Evolutionary conservation across 495 filamentous ascomycete genomes (phyloP).

Genomic region (Penicillium bovifimosum): DNA sequence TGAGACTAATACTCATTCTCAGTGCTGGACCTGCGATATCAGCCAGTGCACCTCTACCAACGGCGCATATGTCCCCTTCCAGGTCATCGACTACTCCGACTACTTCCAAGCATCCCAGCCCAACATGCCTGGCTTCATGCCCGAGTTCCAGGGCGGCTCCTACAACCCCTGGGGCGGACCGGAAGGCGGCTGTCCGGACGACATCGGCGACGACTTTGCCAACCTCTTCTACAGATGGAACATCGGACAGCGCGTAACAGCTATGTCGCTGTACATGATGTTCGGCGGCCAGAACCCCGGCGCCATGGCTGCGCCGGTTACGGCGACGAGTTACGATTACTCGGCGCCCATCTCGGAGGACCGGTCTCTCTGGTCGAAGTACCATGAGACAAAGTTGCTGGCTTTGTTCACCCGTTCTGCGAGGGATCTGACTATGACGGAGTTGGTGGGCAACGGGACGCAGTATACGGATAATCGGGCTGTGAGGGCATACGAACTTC

Average conservation of each 20-base stretch:
- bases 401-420: conserved; percentile 51
- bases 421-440: conserved; percentile 46
- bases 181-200: conserved; percentile 44
- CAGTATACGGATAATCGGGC: conserved; percentile 46
- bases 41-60: conserved; percentile 53
- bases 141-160: conserved; percentile 60
- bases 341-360: conserved; percentile 55
- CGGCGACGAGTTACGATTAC: conserved; percentile 55
- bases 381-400: conserved; percentile 55
- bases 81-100: conserved; percentile 47
- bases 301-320: conserved; percentile 41
- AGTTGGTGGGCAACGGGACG: conserved; percentile 53
- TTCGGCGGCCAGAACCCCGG: conserved; percentile 59
- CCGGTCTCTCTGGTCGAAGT: conserved; percentile 52
- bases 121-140: conserved; percentile 52
- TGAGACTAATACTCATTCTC: neutral
- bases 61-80: conserved; percentile 49
- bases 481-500: conserved; percentile 45
- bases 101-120: conserved; percentile 50
- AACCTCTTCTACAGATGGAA: conserved; percentile 57
- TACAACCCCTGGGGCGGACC: conserved; percentile 60
- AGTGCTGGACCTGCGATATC: conserved; percentile 56
- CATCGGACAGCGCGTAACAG: conserved; percentile 49
- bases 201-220: conserved; percentile 47
- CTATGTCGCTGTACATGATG: conserved; percentile 54